Base-by-base conservation (phyloP, 192 early-diverging fungal species). In the Cetraspora pellucida region DNA sequence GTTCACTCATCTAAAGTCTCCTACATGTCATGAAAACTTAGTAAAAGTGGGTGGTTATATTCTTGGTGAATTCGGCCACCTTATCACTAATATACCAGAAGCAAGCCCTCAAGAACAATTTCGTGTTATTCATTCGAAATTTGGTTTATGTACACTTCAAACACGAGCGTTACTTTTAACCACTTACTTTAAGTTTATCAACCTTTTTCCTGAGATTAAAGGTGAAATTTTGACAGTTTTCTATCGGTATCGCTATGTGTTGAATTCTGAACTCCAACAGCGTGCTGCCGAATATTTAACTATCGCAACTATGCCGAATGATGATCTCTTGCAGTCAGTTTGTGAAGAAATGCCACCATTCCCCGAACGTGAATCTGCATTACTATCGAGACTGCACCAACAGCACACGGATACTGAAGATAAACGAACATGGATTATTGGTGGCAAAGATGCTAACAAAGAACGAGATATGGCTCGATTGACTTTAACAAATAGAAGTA, bases 321-420 rank as follows among this genome's bases (percentile, higher is more conserved):
- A 97, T 27, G 93, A 94, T 25, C 84, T 99, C 37, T 79, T 99
- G 28, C 94, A 96, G 49, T 92, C 91, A 0, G 93, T 97, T 28
- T 97, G 96, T 78, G 98, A 98, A 75, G 97, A 98, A 81, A 99
- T 99, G 95, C 98, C 98, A 60, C 94, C 94, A 47, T 99, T 95
- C 85, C 94, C 95, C 2, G 95, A 96, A 77, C 89, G 95, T 27
- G 95, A 96, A 79, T 98, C 96, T 1, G 92, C 95, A 1, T 84
- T 99, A 57, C 80, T 98, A 57, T 89, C 89, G 5, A 79, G 91
- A 19, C 82, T 99, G 75, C 91, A 95, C 16, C 92, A 95, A 80
- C 92, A 94, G 77, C 91, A 94, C 10, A 85, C 90, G 11, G 93
- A 96, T 81, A 98, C 97, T 0, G 96, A 98, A 78, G 97, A 98